Percentiles rank a stretch among this genome's conserved stretches.
Conservation (phyloP, 208 protist species). For the Blechomonas ayalai region DNA sequence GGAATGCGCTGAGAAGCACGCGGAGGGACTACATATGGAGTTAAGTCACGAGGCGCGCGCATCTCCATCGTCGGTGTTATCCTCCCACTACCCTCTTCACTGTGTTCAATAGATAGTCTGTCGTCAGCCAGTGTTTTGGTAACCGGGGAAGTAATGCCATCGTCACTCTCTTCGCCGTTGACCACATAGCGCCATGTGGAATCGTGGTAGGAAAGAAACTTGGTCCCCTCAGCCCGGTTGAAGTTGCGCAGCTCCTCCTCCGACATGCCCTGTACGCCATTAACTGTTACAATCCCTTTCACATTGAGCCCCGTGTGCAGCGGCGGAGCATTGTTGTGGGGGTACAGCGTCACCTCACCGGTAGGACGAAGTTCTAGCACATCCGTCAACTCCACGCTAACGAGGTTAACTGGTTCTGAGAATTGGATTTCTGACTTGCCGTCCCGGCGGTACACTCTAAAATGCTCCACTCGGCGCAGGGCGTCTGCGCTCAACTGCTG, state of each 20-base stretch:
- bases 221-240: conserved; percentile 15
- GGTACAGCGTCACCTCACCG: conserved; percentile 66
- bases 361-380: conserved; percentile 36
- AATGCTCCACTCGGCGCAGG: conserved; percentile 42
- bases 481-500: conserved; percentile 25
- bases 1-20: conserved; percentile 6
- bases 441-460: conserved; percentile 51
- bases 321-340: conserved; percentile 16
- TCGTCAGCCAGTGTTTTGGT: too few relatives aligned
- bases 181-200: conserved; percentile 29
- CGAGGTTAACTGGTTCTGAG: conserved; percentile 75
- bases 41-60: neutral
- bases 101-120: neutral
- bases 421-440: conserved; percentile 58
- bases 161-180: conserved; percentile 10
- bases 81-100: conserved; percentile 1
- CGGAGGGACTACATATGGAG: too few relatives aligned
- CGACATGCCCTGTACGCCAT: conserved; percentile 31
- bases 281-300: conserved; percentile 52
- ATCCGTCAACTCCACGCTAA: conserved; percentile 55
- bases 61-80: conserved; percentile 2
- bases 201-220: conserved; percentile 36
- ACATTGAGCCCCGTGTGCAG: conserved; percentile 45
- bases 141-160: too few relatives aligned
- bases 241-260: conserved; percentile 18